Conservation (phyloP, 2,329 filamentous ascomycete species). For the Venturia carpophila region DNA sequence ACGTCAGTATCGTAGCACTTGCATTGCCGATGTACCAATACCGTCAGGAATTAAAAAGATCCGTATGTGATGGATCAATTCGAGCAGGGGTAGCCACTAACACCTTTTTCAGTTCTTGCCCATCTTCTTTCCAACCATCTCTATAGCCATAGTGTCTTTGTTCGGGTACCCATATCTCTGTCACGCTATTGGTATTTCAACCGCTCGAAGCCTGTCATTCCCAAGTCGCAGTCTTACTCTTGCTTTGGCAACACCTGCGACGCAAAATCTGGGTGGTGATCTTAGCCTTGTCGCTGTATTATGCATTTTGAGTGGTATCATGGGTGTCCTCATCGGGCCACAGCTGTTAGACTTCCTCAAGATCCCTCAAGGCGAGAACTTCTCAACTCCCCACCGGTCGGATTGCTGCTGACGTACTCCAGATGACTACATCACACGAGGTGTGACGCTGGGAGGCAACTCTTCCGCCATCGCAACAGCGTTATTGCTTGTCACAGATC, state of each 20-base stretch:
- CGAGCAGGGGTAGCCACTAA: neutral
- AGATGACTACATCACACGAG: slow-evolving; percentile 57
- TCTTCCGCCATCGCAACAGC: slow-evolving; percentile 54
- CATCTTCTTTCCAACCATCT: slow-evolving; percentile 48
- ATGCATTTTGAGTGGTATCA: slow-evolving; percentile 52
- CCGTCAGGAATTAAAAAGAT: slow-evolving; percentile 46
- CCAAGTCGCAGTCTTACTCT: slow-evolving; percentile 50
- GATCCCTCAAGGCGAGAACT: slow-evolving; percentile 36
- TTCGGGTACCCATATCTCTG: slow-evolving; percentile 52
- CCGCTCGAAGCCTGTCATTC: slow-evolving; percentile 47
- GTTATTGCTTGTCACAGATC: slow-evolving; percentile 48
- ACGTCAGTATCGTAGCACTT: slow-evolving; percentile 52
- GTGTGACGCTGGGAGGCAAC: slow-evolving; percentile 54
- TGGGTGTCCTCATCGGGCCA: slow-evolving; percentile 50
- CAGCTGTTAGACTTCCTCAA: slow-evolving; percentile 42
- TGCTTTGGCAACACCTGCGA: slow-evolving; percentile 51
- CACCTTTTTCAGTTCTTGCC: slow-evolving; percentile 35
- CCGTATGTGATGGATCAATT: slow-evolving; percentile 25
- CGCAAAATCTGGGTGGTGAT: slow-evolving; percentile 50
- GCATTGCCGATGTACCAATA: slow-evolving; percentile 56
- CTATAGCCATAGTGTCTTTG: slow-evolving; percentile 46
- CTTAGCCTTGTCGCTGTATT: slow-evolving; percentile 48
- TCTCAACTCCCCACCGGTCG: neutral
- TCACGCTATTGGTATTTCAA: slow-evolving; percentile 47
- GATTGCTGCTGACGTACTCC: slow-evolving; percentile 26